Conservation (phyloP, 2,329 filamentous ascomycete genomes). For the Fusarium torulosum region DNA sequence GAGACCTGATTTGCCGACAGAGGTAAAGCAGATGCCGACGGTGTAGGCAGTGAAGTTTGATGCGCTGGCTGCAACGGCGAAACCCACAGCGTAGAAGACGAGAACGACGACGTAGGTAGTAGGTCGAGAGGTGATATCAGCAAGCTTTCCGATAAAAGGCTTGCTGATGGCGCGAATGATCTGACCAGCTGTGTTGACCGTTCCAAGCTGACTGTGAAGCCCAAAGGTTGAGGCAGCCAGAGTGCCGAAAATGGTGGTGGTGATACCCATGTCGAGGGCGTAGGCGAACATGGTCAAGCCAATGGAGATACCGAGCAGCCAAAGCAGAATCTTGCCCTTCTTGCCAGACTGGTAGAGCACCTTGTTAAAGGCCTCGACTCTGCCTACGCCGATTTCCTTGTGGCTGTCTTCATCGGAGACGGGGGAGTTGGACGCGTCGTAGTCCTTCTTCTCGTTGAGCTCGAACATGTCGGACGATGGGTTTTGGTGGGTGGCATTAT, state of each 20-base stretch:
- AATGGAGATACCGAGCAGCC: slow-evolving; percentile 53
- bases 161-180: slow-evolving; percentile 57
- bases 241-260: slow-evolving; percentile 51
- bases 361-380: slow-evolving; percentile 57
- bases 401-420: slow-evolving; percentile 17
- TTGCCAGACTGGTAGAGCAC: slow-evolving; percentile 55
- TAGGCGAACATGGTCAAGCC: slow-evolving; percentile 56
- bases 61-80: slow-evolving; percentile 52
- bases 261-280: slow-evolving; percentile 56
- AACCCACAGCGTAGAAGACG: slow-evolving; percentile 54
- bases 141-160: slow-evolving; percentile 55
- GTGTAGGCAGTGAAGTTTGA: slow-evolving; percentile 52
- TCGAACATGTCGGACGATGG: slow-evolving; percentile 18
- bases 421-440: slow-evolving; percentile 23
- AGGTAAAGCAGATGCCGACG: slow-evolving; percentile 54
- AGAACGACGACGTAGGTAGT: slow-evolving; percentile 57
- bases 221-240: slow-evolving; percentile 53
- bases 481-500: slow-evolving; percentile 1
- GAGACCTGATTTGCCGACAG: slow-evolving; percentile 55
- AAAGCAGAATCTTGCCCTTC: slow-evolving; percentile 52
- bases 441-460: slow-evolving; percentile 26
- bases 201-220: slow-evolving; percentile 50
- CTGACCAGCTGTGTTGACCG: slow-evolving; percentile 51
- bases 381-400: slow-evolving; percentile 50
- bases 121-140: slow-evolving; percentile 55